These are phyloP conservation scores for Aspergillus puulaauensis DNA, from an alignment of 2,329 filamentous ascomycete species.

Conservation along the genomic window DNA sequence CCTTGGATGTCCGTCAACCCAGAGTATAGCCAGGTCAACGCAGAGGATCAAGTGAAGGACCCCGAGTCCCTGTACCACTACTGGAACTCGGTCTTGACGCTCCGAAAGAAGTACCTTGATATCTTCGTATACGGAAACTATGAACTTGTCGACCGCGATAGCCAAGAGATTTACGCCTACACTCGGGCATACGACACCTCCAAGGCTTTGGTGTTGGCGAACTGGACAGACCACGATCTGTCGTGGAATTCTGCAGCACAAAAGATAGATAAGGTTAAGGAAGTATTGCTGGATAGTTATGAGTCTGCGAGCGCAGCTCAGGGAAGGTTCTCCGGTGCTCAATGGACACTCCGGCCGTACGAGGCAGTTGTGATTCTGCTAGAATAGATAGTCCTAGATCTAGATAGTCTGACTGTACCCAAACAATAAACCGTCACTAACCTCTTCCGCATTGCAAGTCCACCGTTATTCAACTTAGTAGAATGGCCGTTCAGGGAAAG, in stretches of 20 bases:
- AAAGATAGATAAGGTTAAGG: conserved; percentile 24
- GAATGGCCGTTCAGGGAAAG: neutral
- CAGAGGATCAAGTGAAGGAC: conserved; percentile 44
- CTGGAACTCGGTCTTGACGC: conserved; percentile 59
- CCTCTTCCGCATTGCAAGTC: neutral
- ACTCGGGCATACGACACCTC: conserved; percentile 41
- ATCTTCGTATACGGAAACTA: conserved; percentile 69
- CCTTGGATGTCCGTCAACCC: conserved; percentile 74
- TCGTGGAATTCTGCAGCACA: conserved; percentile 33
- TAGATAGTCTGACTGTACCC: neutral
- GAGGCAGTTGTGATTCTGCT: conserved; percentile 29
- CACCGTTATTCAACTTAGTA: neutral
- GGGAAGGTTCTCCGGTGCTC: conserved; percentile 22
- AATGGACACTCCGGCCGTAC: conserved; percentile 34
- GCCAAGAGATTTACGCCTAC: conserved; percentile 58
- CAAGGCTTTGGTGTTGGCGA: conserved; percentile 36
- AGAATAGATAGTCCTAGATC: neutral
- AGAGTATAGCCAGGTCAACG: conserved; percentile 63
- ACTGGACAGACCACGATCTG: conserved; percentile 33
- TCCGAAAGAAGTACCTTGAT: conserved; percentile 62
- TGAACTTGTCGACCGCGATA: conserved; percentile 52
- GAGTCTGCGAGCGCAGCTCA: conserved; percentile 20
- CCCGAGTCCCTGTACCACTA: conserved; percentile 57
- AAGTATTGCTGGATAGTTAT: conserved; percentile 35
- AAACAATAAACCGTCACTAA: neutral